A percentile compares a stretch with the other conserved stretches of the same genome.
These are phyloP conservation scores for Zasmidium citrigriseum DNA, from an alignment of 2,329 filamentous ascomycete genomes.

Conservation along the genomic window DNA sequence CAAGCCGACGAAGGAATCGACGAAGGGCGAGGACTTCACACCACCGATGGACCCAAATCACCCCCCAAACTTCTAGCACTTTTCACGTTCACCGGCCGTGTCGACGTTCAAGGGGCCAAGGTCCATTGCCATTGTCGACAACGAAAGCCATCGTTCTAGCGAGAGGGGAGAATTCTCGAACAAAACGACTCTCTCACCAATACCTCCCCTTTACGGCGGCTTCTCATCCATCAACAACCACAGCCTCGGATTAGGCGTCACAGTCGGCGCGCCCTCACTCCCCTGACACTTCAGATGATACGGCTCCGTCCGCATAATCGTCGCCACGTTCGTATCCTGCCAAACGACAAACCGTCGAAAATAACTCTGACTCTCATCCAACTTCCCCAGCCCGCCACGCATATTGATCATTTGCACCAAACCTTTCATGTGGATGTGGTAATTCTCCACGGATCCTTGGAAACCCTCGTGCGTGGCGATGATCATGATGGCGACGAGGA, in stretches of 20 bases:
- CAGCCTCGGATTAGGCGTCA: not conserved
- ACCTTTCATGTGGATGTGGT: slow-evolving; percentile 11
- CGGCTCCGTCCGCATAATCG: not conserved
- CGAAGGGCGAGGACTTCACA: too few species aligned
- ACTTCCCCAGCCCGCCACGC: slow-evolving; percentile 3
- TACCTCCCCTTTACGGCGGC: too few species aligned
- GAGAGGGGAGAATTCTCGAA: too few species aligned
- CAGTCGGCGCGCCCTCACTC: not conserved
- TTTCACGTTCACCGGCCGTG: too few species aligned
- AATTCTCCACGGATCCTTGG: slow-evolving; percentile 2
- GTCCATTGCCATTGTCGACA: too few species aligned
- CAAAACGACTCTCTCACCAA: too few species aligned
- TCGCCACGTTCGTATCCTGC: slow-evolving; percentile 11
- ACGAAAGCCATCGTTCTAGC: too few species aligned
- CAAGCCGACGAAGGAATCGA: too few species aligned
- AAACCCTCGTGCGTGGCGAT: slow-evolving; percentile 8
- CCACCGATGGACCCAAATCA: too few species aligned
- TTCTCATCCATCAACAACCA: slow-evolving; percentile 8
- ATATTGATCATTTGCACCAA: slow-evolving; percentile 7
- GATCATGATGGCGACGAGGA: slow-evolving; percentile 17
- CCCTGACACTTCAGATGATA: not conserved
- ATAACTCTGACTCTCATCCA: slow-evolving; percentile 2
- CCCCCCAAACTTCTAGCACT: too few species aligned
- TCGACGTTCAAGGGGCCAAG: too few species aligned
- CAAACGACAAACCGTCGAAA: slow-evolving; percentile 7